Evolutionary conservation across 805 yeast genomes (phyloP).

Genomic region (Candida ascalaphidarum): DNA sequence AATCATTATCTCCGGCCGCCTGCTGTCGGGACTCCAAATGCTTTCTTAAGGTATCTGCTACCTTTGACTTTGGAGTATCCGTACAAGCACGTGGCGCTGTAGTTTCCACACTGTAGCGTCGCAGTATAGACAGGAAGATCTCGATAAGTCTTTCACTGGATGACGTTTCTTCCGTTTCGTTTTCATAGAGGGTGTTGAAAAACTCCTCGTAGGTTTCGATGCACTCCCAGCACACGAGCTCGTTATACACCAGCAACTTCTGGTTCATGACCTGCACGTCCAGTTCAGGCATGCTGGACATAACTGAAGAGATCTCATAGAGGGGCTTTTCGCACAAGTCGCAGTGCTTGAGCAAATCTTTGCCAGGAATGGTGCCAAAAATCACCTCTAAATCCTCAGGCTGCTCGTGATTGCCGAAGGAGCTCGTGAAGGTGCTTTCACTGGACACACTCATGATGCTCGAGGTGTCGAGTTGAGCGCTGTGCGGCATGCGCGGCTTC

Average conservation of each 20-base stretch:
- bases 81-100: too few relatives aligned
- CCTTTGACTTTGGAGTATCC: too few relatives aligned
- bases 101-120: too few relatives aligned
- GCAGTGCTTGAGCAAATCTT: constrained; percentile 37
- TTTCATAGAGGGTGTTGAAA: constrained; percentile 28
- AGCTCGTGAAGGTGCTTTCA: constrained; percentile 4
- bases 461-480: constrained; percentile 3
- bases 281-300: constrained; percentile 11
- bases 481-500: neutral
- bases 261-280: neutral
- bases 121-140: too few relatives aligned
- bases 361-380: constrained; percentile 30
- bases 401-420: constrained; percentile 5
- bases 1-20: too few relatives aligned
- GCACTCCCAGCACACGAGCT: constrained; percentile 58
- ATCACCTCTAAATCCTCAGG: constrained; percentile 26
- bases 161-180: constrained; percentile 6
- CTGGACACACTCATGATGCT: constrained; percentile 1
- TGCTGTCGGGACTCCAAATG: too few relatives aligned
- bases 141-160: too few relatives aligned
- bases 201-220: constrained; percentile 48
- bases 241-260: constrained; percentile 22
- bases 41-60: too few relatives aligned
- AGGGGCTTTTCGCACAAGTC: constrained; percentile 65
- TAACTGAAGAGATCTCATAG: constrained; percentile 47